Evolutionary conservation across 2,329 filamentous ascomycete species (phyloP).

Genomic region (Pyricularia grisea): DNA sequence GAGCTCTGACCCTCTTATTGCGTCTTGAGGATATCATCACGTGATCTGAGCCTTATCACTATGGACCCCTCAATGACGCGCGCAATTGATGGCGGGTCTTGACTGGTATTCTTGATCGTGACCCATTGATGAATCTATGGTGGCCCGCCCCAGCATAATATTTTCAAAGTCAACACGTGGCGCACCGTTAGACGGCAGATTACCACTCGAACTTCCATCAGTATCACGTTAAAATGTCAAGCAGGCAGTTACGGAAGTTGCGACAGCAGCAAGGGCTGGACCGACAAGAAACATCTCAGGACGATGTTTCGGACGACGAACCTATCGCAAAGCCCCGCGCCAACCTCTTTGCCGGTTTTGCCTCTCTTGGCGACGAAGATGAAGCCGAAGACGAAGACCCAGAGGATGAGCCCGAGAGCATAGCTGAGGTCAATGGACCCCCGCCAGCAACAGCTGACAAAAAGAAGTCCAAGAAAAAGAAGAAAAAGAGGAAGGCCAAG

Average conservation of each 20-base stretch:
- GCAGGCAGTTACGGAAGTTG: conserved; percentile 40
- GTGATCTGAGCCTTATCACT: not conserved
- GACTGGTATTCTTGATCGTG: not conserved
- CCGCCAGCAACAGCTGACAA: conserved; percentile 11
- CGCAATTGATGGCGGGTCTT: not conserved
- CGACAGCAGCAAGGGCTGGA: conserved; percentile 39
- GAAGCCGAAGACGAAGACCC: conserved; percentile 25
- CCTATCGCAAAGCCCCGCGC: conserved; percentile 27
- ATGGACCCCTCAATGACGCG: not conserved
- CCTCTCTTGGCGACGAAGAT: conserved; percentile 36
- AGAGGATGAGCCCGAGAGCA: conserved; percentile 12
- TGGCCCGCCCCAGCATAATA: not conserved
- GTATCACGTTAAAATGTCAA: conserved; percentile 31
- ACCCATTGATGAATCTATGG: not conserved
- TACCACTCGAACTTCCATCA: not conserved
- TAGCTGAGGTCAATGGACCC: conserved; percentile 14
- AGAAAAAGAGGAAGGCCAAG: conserved; percentile 14
- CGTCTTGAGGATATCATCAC: not conserved
- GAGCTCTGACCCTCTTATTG: not conserved
- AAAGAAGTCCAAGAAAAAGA: conserved; percentile 29
- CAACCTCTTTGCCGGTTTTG: conserved; percentile 39
- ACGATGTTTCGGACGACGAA: conserved; percentile 15
- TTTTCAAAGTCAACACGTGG: not conserved
- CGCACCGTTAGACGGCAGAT: not conserved
- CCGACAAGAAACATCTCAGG: conserved; percentile 20